Evolutionary conservation across 2,329 filamentous ascomycete genomes (phyloP).

Genomic region (Leptographium procerum): DNA sequence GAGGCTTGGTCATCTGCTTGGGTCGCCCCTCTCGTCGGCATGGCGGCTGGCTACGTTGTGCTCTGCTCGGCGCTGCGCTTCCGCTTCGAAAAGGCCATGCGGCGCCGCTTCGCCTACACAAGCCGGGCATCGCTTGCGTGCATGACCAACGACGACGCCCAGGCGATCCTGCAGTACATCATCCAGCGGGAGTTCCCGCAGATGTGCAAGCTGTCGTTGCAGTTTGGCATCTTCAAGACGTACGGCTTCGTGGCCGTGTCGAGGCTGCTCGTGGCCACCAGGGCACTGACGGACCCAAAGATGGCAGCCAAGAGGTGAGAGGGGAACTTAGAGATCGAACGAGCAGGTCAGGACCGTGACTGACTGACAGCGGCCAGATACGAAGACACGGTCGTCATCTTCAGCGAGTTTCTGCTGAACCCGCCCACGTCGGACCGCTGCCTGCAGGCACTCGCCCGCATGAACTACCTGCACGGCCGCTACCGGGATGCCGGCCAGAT

Average conservation of each 20-base stretch:
- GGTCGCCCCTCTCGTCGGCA: constrained; percentile 2
- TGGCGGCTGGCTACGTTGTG: constrained; percentile 19
- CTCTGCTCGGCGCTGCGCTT: constrained; percentile 27
- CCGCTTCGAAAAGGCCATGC: constrained; percentile 19
- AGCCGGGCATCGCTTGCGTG: constrained; percentile 24
- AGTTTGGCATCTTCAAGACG: constrained; percentile 31
- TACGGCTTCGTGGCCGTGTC: constrained; percentile 28
- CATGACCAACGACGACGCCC: constrained; percentile 34
- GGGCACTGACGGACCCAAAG: constrained; percentile 21
- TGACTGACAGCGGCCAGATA: constrained; percentile 20
- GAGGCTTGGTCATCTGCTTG: not conserved
- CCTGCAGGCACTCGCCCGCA: constrained; percentile 24
- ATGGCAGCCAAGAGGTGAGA: constrained; percentile 20
- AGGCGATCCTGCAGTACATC: constrained; percentile 28
- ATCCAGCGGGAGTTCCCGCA: constrained; percentile 25
- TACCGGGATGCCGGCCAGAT: constrained; percentile 24
- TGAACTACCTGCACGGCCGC: constrained; percentile 27
- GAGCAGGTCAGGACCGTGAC: no score
- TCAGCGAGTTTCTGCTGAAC: constrained; percentile 24
- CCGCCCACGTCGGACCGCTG: constrained; percentile 23
- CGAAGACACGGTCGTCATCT: constrained; percentile 28
- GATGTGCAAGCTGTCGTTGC: constrained; percentile 24
- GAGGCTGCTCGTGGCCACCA: constrained; percentile 23
- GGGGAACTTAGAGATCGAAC: no score
- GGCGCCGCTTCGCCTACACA: constrained; percentile 20